Base-by-base conservation (phyloP, 169 alveolate species). In the Eimeria acervulina region DNA sequence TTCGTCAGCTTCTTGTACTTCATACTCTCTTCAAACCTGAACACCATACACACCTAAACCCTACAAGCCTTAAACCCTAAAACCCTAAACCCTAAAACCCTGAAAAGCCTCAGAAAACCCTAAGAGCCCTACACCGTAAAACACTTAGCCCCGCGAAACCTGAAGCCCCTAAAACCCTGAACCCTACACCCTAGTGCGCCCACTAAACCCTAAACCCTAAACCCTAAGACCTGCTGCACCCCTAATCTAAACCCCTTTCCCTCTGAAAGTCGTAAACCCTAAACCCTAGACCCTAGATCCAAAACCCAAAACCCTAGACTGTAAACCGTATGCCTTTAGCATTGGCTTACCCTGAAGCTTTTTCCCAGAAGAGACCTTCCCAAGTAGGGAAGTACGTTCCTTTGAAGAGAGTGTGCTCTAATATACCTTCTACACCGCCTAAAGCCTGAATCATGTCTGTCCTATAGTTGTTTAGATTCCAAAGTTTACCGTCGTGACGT, bases 311-410 rank as follows among this genome's bases (percentile, higher is more conserved):
- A 78, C 23, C 55, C 55, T 42, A 42, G 17, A 72, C 44, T 36
- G 12, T 33, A 44, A 5, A 26, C 31, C 81, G 17, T n/a, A 12
- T 47, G 12, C 5, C 19, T 7, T 5, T 47, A 47, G 55, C n/a
- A 47, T 5, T 47, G 12, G 42, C 51, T 81, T 31, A 96, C 95
- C 99, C 99, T 47, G 99, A 98, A 0, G 99, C 99, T 96, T 99
- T 99, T 97, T 99, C 99, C 99, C 99, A 99, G 98, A 99, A 99
- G 80, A 99, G 98, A 81, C 99, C 99, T 98, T 99, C 99, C 99
- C 99, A 99, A 59, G 99, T 99, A 89, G 99, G 99, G 98, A 99
- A 99, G 97, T 99, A 99, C 59, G 99, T 99, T 91, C 99, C 99
- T 98, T 99, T 99, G 97, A 99, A 99, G 84, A 99, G 98, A 1